phyloP scores from a whole-genome alignment of 2,329 filamentous ascomycete genomes.

The Pseudopithomyces maydicus region DNA sequence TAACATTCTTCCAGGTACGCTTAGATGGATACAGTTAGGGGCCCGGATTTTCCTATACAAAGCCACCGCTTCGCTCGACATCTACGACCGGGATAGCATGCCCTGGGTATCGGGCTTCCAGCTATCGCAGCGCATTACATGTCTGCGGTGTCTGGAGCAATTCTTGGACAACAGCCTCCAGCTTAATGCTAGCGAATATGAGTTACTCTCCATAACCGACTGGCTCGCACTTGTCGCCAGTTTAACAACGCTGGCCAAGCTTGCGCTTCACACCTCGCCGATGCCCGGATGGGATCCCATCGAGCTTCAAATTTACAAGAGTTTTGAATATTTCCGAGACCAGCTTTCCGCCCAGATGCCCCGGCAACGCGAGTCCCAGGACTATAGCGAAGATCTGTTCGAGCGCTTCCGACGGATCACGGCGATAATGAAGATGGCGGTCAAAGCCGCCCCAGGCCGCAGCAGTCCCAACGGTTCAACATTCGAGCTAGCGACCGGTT shows the following conservation, averaged over 20 bases:
- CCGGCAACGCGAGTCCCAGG: slow-evolving; percentile 26
- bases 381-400: slow-evolving; percentile 35
- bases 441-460: slow-evolving; percentile 25
- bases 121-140: slow-evolving; percentile 39
- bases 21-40: slow-evolving; percentile 40
- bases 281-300: slow-evolving; percentile 40
- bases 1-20: slow-evolving; percentile 28
- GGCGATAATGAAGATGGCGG: slow-evolving; percentile 33
- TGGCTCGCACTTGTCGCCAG: slow-evolving; percentile 39
- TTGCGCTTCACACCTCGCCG: slow-evolving; percentile 33
- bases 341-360: slow-evolving; percentile 39
- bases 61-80: slow-evolving; percentile 30
- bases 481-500: slow-evolving; percentile 42
- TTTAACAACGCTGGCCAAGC: slow-evolving; percentile 35
- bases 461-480: slow-evolving; percentile 38
- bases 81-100: slow-evolving; percentile 33
- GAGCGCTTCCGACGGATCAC: slow-evolving; percentile 42
- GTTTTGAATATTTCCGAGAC: slow-evolving; percentile 40
- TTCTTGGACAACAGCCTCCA: slow-evolving; percentile 40
- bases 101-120: slow-evolving; percentile 42
- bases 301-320: slow-evolving; percentile 38
- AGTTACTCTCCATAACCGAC: slow-evolving; percentile 36
- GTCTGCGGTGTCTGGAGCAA: slow-evolving; percentile 38
- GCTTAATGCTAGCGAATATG: slow-evolving; percentile 31
- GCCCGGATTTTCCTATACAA: slow-evolving; percentile 36